phyloP scores from a whole-genome alignment of 768 basidiomycete species.

The Lactifluus volemus region DNA sequence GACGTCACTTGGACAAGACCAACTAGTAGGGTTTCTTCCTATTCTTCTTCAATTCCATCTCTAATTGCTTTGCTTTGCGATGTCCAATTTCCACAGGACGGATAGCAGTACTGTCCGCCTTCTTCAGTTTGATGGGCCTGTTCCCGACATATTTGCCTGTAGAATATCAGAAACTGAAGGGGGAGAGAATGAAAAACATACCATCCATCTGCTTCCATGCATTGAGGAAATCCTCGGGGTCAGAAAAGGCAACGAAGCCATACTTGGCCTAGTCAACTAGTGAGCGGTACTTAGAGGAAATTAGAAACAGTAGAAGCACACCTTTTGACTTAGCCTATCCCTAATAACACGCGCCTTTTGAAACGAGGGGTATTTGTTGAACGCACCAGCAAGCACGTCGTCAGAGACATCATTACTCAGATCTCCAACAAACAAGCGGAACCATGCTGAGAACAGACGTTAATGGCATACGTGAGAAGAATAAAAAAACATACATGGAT shows the following conservation, averaged over 20 bases:
- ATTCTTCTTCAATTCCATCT: constrained; percentile 88
- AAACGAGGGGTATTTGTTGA: constrained; percentile 89
- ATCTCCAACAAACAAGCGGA: constrained; percentile 95
- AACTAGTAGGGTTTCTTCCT: constrained; percentile 66
- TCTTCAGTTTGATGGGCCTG: constrained; percentile 92
- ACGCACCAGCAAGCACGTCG: constrained; percentile 86
- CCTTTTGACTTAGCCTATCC: constrained; percentile 91
- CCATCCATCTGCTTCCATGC: constrained; percentile 99
- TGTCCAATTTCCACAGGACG: constrained; percentile 90
- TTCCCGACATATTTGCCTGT: constrained; percentile 97
- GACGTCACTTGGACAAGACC: neutral
- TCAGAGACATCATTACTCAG: constrained; percentile 98
- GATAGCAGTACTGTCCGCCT: constrained; percentile 81
- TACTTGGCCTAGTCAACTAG: constrained; percentile 66
- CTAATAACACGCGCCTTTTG: constrained; percentile 92
- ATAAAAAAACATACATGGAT: constrained; percentile 59
- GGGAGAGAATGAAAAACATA: constrained; percentile 29
- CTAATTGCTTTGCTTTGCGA: constrained; percentile 83
- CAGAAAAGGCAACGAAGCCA: constrained; percentile 95
- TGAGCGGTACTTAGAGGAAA: constrained; percentile 12
- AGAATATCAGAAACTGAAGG: neutral
- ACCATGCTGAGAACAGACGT: constrained; percentile 62
- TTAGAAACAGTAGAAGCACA: constrained; percentile 25
- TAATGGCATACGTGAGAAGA: neutral
- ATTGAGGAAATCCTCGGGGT: constrained; percentile 95